Evolutionary conservation across 345 rosid genomes (phyloP), one percentile per base, ranked within the genome.

Genomic region (Jatropha curcas): DNA sequence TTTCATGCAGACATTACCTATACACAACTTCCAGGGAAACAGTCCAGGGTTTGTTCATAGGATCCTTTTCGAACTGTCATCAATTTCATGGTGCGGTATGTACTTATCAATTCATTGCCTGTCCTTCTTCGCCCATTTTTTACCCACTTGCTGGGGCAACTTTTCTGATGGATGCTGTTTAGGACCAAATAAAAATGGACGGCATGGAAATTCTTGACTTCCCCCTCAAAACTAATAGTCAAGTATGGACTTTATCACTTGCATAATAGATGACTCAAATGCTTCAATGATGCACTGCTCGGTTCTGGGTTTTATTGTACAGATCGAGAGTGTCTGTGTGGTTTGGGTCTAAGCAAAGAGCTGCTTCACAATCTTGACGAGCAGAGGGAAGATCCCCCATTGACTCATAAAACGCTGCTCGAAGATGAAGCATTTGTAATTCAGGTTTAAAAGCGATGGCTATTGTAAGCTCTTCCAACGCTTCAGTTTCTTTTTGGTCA

Each of bases 321-420:
- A 92, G 87, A 70, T 90, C 91, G 60, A 86, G 86, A 0, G 92
- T 90, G 80, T 92, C 98, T 1, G 56, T 70, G 76, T 94, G 95
- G 73, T 80, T 78, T 1, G 97, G 95, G 72, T 94, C 97, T 76
- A 94, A 74, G 81, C 96, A 92, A 65, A 94, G 98, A 81, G 98
- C 98, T 58, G 98, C 98, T 74, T 84, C 87, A 64, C 98, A 94
- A 76, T 94, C 98, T 77, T 74, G 83, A 37, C 89, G 60, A 64
- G 98, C 89, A 70, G 88, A 77, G 14, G 78, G 55, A 19, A 86
- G 62, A 62, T 92, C 88, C 67, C 97, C 96, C 45, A 86, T 80
- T 66, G 97, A 86, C 82, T 94, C 98, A 0, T 86, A 80, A 76
- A 94, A 94, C 28, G 98, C 98, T 48, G 98, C 98, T 72, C 98